Evolutionary conservation across 75 land plant genomes (phyloP).

Genomic region (Isoetes taiwanensis): DNA sequence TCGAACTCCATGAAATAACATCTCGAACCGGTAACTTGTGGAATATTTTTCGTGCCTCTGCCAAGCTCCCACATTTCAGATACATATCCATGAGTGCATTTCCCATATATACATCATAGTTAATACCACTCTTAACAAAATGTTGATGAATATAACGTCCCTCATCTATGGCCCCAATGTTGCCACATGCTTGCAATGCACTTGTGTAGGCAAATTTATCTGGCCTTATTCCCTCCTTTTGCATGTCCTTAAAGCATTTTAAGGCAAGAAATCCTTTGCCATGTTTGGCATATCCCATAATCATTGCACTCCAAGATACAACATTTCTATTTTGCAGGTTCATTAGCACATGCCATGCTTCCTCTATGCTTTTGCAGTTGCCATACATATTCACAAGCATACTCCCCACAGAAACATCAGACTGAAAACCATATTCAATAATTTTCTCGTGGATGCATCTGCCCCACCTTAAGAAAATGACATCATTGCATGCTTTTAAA

Average conservation of each 20-base stretch:
- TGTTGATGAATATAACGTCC: conserved; percentile 23
- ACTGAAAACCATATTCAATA: neutral
- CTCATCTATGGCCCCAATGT: conserved; percentile 6
- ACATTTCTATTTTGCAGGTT: conserved; percentile 34
- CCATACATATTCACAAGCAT: too few relatives aligned
- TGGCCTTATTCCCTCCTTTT: conserved; percentile 12
- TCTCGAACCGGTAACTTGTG: conserved; percentile 25
- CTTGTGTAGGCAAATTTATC: conserved; percentile 29
- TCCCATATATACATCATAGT: conserved; percentile 9
- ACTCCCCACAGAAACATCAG: conserved; percentile 2
- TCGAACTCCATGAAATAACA: conserved; percentile 40
- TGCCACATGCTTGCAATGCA: conserved; percentile 31
- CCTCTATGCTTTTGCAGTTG: too few relatives aligned
- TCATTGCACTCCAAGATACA: conserved; percentile 46
- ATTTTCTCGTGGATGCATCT: neutral
- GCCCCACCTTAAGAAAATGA: conserved; percentile 28
- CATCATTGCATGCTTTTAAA: conserved; percentile 38
- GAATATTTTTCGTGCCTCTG: conserved; percentile 33
- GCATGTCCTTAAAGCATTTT: conserved; percentile 36
- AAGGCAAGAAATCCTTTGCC: conserved; percentile 21
- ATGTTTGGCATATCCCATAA: conserved; percentile 22
- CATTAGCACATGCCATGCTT: too few relatives aligned
- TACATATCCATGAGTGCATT: conserved; percentile 51
- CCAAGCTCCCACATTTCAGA: conserved; percentile 45
- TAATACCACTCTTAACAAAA: conserved; percentile 15